These are phyloP conservation scores for Yamadazyma triangularis DNA, from an alignment of 1,139 yeast species.

Conservation along the genomic window DNA sequence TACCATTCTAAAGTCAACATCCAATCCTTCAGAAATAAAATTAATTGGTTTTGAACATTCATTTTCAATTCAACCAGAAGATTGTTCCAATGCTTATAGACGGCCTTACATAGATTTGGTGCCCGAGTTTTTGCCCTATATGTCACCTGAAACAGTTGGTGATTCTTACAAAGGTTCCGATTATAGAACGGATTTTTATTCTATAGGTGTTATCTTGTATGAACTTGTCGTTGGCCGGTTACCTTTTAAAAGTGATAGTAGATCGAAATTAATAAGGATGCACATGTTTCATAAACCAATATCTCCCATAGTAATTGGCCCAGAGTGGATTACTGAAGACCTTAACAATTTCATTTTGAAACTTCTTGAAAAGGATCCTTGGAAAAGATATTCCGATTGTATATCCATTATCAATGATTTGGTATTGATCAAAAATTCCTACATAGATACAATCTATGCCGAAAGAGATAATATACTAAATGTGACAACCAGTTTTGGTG, in stretches of 20 bases:
- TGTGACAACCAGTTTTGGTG: slow-evolving; percentile 1
- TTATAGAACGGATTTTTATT: slow-evolving; percentile 47
- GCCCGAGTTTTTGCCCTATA: slow-evolving; percentile 41
- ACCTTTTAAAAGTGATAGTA: slow-evolving; percentile 43
- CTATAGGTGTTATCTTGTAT: slow-evolving; percentile 48
- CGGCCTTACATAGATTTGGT: slow-evolving; percentile 23
- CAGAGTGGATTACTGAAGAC: slow-evolving; percentile 30
- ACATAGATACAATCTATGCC: slow-evolving; percentile 13
- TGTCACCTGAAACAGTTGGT: slow-evolving; percentile 51
- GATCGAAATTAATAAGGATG: slow-evolving; percentile 37
- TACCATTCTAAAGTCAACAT: slow-evolving; percentile 28
- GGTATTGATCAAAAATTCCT: slow-evolving; percentile 16
- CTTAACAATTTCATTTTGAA: slow-evolving; percentile 41
- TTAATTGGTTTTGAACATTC: slow-evolving; percentile 51
- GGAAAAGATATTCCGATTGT: slow-evolving; percentile 37
- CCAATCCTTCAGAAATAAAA: slow-evolving; percentile 22
- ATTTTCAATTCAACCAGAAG: slow-evolving; percentile 42
- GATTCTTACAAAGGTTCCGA: slow-evolving; percentile 40
- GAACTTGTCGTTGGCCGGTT: slow-evolving; percentile 43
- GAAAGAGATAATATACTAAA: slow-evolving; percentile 1
- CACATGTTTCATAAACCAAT: slow-evolving; percentile 41
- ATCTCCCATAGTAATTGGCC: slow-evolving; percentile 32
- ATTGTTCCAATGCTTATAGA: slow-evolving; percentile 31
- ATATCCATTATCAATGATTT: slow-evolving; percentile 38
- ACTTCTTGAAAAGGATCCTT: slow-evolving; percentile 40